A percentile compares a stretch with the other conserved stretches of the same genome.
phyloP scores from a whole-genome alignment of 2,329 filamentous ascomycete genomes.

The Venturia carpophila region DNA sequence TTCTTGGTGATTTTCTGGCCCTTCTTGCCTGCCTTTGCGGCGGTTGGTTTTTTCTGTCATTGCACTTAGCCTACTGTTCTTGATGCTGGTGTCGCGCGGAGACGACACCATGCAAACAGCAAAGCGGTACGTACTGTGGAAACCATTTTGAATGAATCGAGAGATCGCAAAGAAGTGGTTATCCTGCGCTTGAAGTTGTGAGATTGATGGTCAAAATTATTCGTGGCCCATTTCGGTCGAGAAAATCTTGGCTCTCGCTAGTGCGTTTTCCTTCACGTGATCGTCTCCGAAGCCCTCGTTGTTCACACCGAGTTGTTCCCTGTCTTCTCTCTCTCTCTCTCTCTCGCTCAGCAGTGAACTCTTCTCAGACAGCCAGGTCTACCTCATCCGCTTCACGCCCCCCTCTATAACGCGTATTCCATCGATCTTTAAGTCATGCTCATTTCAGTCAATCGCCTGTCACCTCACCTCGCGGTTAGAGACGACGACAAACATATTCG shows the following conservation, averaged over 20 bases:
- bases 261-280: too few relatives aligned
- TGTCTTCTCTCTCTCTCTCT: neutral
- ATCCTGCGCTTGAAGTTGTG: constrained; percentile 63
- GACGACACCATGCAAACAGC: constrained; percentile 53
- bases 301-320: neutral
- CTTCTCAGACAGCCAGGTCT: neutral
- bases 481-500: neutral
- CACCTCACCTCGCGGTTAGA: too few relatives aligned
- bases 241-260: neutral
- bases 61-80: constrained; percentile 91
- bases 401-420: neutral
- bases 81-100: constrained; percentile 33
- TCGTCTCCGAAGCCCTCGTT: too few relatives aligned
- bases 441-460: neutral
- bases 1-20: constrained; percentile 75
- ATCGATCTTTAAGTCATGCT: neutral
- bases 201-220: neutral
- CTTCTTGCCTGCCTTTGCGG: constrained; percentile 38
- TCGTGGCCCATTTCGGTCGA: neutral
- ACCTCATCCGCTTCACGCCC: neutral
- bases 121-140: constrained; percentile 92
- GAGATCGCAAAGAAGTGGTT: constrained; percentile 73
- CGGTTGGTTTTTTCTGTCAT: constrained; percentile 48
- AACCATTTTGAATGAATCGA: constrained; percentile 28
- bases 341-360: neutral